Percentiles rank a stretch among this genome's conserved stretches.
Evolutionary conservation across 352 stramenopile genomes (phyloP).

Genomic region (Phytophthora agathidicida): DNA sequence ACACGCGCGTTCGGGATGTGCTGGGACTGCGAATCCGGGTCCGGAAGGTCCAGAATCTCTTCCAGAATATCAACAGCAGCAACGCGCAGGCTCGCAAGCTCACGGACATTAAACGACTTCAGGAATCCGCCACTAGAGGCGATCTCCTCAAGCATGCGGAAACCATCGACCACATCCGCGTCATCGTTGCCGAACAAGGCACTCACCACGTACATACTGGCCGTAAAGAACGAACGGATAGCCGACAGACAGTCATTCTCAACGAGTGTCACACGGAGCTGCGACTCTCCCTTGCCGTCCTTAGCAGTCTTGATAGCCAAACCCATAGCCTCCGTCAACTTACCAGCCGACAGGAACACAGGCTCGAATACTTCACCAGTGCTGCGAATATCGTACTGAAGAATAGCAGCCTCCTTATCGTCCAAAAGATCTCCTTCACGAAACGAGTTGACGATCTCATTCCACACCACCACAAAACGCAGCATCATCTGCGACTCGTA

Average conservation of each 20-base stretch:
- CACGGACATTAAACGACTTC: conserved; percentile 76
- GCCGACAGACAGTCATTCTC: conserved; percentile 84
- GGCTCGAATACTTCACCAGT: conserved; percentile 88
- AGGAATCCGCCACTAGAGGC: conserved; percentile 70
- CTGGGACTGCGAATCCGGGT: conserved; percentile 75
- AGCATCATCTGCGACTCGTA: conserved; percentile 87
- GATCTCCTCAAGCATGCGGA: conserved; percentile 81
- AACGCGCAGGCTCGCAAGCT: conserved; percentile 64
- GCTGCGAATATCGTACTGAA: conserved; percentile 87
- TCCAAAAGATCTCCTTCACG: conserved; percentile 74
- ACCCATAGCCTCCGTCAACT: conserved; percentile 78
- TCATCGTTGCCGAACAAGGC: conserved; percentile 82
- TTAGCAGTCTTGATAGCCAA: conserved; percentile 74
- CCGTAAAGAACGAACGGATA: conserved; percentile 85
- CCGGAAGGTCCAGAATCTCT: conserved; percentile 80
- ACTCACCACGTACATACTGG: conserved; percentile 75
- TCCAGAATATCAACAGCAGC: conserved; percentile 79
- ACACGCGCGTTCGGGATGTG: conserved; percentile 68
- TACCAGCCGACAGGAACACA: conserved; percentile 85
- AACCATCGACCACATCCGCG: conserved; percentile 78
- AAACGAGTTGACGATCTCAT: conserved; percentile 86
- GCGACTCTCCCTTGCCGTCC: conserved; percentile 80
- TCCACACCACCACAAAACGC: conserved; percentile 83
- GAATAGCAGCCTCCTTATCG: conserved; percentile 78
- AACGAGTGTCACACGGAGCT: conserved; percentile 77